A percentile compares a stretch with the other conserved stretches of the same genome.
phyloP scores from a whole-genome alignment of 768 basidiomycete genomes.

The Kwoniella newhampshirensis region DNA sequence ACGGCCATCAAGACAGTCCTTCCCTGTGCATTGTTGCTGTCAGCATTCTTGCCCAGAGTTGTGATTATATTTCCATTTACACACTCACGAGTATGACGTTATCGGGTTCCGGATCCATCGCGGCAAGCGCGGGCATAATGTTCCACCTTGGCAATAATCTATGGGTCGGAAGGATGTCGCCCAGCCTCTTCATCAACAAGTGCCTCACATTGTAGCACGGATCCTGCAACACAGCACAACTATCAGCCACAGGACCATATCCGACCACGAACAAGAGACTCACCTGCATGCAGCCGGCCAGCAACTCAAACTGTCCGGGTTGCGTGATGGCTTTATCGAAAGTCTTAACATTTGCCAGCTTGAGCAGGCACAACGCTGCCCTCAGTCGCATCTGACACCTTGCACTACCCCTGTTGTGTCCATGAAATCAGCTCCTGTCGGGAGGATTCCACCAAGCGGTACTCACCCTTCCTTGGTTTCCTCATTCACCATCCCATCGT shows the following conservation, averaged over 20 bases:
- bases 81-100: slow-evolving; percentile 64
- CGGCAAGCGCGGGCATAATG: slow-evolving; percentile 79
- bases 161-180: slow-evolving; percentile 63
- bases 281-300: slow-evolving; percentile 78
- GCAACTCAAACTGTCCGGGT: slow-evolving; percentile 62
- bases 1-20: slow-evolving; percentile 8
- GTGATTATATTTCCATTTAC: background rate
- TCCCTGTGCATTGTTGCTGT: slow-evolving; percentile 22
- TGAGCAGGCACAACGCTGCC: slow-evolving; percentile 75
- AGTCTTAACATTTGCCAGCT: slow-evolving; percentile 60
- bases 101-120: slow-evolving; percentile 86
- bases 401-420: slow-evolving; percentile 53
- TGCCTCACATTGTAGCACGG: slow-evolving; percentile 82
- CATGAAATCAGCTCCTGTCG: slow-evolving; percentile 40
- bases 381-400: slow-evolving; percentile 78
- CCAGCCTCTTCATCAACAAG: slow-evolving; percentile 71
- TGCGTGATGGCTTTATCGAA: slow-evolving; percentile 62
- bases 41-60: background rate
- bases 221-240: slow-evolving; percentile 59
- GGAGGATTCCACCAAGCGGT: background rate
- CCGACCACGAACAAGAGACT: slow-evolving; percentile 23
- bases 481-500: slow-evolving; percentile 67
- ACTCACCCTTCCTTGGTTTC: slow-evolving; percentile 61
- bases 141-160: slow-evolving; percentile 74
- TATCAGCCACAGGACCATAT: background rate